Evolutionary conservation across 1,284 basidiomycete species (phyloP).

Genomic region (Rhodotorula sp.): DNA sequence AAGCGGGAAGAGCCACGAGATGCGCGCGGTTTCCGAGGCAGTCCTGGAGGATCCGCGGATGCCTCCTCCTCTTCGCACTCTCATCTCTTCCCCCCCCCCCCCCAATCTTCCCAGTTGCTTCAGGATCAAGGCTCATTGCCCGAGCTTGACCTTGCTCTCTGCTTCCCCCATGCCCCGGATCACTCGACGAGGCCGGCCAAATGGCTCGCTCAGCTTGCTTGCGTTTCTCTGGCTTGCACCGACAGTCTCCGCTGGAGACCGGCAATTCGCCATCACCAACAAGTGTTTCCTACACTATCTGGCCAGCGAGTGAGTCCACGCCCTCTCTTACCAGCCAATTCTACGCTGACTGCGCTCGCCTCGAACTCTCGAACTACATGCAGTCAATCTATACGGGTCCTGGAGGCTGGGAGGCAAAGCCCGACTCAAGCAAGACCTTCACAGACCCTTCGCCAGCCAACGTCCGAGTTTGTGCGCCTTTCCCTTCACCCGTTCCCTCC

Average conservation of each 20-base stretch:
- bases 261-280: slow-evolving; percentile 13
- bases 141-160: no score
- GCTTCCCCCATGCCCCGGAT: no score
- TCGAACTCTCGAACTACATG: neutral
- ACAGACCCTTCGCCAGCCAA: slow-evolving; percentile 1
- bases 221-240: neutral
- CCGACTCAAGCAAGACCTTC: neutral
- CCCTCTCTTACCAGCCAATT: no score
- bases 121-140: no score
- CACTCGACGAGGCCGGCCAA: no score
- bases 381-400: neutral
- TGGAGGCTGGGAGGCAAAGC: slow-evolving; percentile 7
- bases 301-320: neutral
- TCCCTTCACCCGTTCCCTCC: neutral
- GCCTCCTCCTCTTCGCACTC: neutral
- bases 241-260: neutral
- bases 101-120: no score
- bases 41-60: no score
- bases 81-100: no score
- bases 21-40: no score
- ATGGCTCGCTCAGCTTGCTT: neutral
- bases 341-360: neutral
- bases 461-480: slow-evolving; percentile 12
- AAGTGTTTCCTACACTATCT: neutral
- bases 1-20: no score